Evolutionary conservation across 163 green algal species (phyloP).

Genomic region (Chlamydomonas reinhardtii): DNA sequence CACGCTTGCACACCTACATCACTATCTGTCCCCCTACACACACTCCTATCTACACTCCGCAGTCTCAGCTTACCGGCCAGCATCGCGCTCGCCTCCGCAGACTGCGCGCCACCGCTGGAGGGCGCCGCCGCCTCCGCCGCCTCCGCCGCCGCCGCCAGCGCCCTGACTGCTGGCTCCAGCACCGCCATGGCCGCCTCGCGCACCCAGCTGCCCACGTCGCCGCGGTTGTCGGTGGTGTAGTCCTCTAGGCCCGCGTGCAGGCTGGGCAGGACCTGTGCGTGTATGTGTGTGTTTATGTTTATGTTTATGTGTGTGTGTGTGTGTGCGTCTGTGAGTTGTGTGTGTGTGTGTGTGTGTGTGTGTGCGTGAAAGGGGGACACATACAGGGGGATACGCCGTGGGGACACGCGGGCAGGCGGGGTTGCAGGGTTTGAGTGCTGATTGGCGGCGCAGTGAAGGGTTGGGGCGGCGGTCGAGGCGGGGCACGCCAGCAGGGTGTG

Average conservation of each 20-base stretch:
- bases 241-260: conserved; percentile 84
- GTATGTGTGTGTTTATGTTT: not conserved
- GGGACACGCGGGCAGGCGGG: too few species aligned
- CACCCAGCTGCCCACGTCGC: conserved; percentile 96
- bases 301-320: too few species aligned
- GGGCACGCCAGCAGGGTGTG: too few species aligned
- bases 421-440: too few species aligned
- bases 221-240: conserved; percentile 95
- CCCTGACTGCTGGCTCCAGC: conserved; percentile 43
- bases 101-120: too few species aligned
- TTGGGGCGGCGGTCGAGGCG: too few species aligned
- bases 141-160: conserved; percentile 16
- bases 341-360: not conserved
- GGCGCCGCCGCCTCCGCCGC: not conserved
- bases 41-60: too few species aligned
- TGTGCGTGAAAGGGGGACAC: not conserved
- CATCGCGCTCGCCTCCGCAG: too few species aligned
- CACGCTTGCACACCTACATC: not conserved
- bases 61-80: not conserved
- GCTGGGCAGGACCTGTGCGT: conserved; percentile 52
- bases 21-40: too few species aligned
- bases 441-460: too few species aligned
- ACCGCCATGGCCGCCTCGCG: conserved; percentile 84
- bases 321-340: too few species aligned
- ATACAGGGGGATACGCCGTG: too few species aligned